Evolutionary conservation across 257 asterid genomes (phyloP), one percentile per base, ranked within the genome.

Genomic region (Handroanthus guayacan): DNA sequence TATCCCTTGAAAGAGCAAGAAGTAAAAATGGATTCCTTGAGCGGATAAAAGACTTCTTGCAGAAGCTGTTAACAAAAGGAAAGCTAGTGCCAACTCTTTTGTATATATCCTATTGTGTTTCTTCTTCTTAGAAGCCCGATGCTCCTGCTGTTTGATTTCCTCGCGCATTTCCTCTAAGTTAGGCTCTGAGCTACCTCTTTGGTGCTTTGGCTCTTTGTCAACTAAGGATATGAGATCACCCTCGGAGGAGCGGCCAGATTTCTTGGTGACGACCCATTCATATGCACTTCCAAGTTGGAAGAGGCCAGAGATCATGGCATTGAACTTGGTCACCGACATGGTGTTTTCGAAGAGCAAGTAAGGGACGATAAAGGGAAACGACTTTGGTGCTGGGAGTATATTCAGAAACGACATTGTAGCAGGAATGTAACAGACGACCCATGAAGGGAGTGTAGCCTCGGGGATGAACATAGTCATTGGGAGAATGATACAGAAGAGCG

Each of bases 381-480:
- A 90, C 74, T 87, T 92, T 6, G 97, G 97, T 20, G 97, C 87
- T 0, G 97, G 97, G 0, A 94, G 83, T 16, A 94, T 90, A 43
- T 90, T 92, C 67, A 94, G 90, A 54, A 92, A 82, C 1, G 99
- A 84, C 85, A 94, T 91, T 56, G 89, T 79, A 5, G 92, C 94
- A 0, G 99, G 97, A 13, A 94, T 64, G 31, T 90, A 94, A 77
- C 96, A 89, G 0, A 94, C 95, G 3, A 90, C 95, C 99, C 99
- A 94, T 1, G 89, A 64, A 2, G 97, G 97, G 18, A 94, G 96
- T 11, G 95, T 88, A 8, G 97, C 97, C 82, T 92, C 99, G 0
- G 98, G 98, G 11, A 93, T 73, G 68, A 93, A 89, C 97, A 94
- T 90, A 4, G 98, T 94, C 94, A 90, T 91, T 0, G 98, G 98